These are phyloP conservation scores for Stagonosporopsis cucurbitacearum DNA, from an alignment of 2,329 filamentous ascomycete genomes.

Conservation along the genomic window DNA sequence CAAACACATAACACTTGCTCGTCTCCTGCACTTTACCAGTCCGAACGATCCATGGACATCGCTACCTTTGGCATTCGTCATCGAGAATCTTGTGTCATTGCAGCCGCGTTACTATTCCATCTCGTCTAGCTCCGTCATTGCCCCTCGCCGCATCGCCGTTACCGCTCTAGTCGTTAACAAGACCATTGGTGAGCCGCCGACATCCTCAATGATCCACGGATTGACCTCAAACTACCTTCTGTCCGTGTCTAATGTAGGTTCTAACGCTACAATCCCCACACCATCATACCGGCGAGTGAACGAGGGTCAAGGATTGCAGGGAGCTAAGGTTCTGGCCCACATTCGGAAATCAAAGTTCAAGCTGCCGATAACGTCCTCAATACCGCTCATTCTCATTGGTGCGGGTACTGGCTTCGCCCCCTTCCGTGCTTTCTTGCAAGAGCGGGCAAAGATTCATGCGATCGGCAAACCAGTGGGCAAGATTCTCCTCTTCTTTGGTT, in stretches of 20 bases:
- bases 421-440: slow-evolving; percentile 44
- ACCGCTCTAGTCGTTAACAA: slow-evolving; percentile 51
- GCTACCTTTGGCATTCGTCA: slow-evolving; percentile 42
- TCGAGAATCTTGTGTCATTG: slow-evolving; percentile 37
- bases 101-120: slow-evolving; percentile 46
- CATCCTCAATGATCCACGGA: slow-evolving; percentile 38
- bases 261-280: slow-evolving; percentile 20
- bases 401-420: slow-evolving; percentile 47
- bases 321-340: slow-evolving; percentile 47
- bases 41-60: slow-evolving; percentile 38
- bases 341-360: slow-evolving; percentile 56
- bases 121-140: slow-evolving; percentile 49
- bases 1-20: slow-evolving; percentile 49
- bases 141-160: slow-evolving; percentile 45
- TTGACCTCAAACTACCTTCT: slow-evolving; percentile 52
- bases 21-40: slow-evolving; percentile 44
- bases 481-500: slow-evolving; percentile 45
- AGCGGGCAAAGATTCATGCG: slow-evolving; percentile 42
- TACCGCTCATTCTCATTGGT: slow-evolving; percentile 56
- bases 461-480: slow-evolving; percentile 40
- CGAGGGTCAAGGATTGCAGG: slow-evolving; percentile 21
- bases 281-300: slow-evolving; percentile 24
- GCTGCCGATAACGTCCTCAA: slow-evolving; percentile 51
- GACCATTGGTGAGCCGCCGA: slow-evolving; percentile 26
- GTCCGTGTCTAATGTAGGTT: slow-evolving; percentile 29